phyloP scores from a whole-genome alignment of 2,329 filamentous ascomycete species.

The Botryotinia calthae region DNA sequence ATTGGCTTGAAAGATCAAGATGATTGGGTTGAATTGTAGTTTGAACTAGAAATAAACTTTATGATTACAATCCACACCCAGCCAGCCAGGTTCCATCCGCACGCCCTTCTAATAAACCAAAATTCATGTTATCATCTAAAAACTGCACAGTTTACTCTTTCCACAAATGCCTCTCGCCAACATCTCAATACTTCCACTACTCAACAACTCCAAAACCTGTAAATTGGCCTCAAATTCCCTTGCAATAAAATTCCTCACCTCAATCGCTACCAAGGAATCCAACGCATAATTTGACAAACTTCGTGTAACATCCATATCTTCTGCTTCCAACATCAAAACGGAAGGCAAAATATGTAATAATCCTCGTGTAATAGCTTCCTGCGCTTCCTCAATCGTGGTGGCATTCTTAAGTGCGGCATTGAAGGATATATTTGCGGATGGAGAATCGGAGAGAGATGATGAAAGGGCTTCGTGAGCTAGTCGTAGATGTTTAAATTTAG shows the following conservation, averaged over 20 bases:
- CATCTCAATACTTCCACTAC: constrained; percentile 50
- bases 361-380: constrained; percentile 46
- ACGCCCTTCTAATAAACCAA: background rate
- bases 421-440: constrained; percentile 42
- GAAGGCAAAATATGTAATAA: constrained; percentile 49
- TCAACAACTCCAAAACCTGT: constrained; percentile 54
- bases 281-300: constrained; percentile 46
- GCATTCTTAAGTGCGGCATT: constrained; percentile 46
- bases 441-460: constrained; percentile 21
- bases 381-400: constrained; percentile 46
- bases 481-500: constrained; percentile 51
- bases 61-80: background rate
- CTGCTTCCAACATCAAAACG: constrained; percentile 49
- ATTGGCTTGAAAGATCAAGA: background rate
- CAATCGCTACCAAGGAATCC: constrained; percentile 38
- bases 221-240: constrained; percentile 44
- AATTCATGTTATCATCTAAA: constrained; percentile 20
- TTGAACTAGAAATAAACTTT: background rate
- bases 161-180: constrained; percentile 48
- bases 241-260: constrained; percentile 41
- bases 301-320: constrained; percentile 48
- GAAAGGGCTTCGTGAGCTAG: constrained; percentile 40
- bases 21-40: background rate
- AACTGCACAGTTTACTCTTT: constrained; percentile 40
- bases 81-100: background rate